These are phyloP conservation scores for Penicillium daleae DNA, from an alignment of 495 filamentous ascomycete genomes.

Conservation along the genomic window DNA sequence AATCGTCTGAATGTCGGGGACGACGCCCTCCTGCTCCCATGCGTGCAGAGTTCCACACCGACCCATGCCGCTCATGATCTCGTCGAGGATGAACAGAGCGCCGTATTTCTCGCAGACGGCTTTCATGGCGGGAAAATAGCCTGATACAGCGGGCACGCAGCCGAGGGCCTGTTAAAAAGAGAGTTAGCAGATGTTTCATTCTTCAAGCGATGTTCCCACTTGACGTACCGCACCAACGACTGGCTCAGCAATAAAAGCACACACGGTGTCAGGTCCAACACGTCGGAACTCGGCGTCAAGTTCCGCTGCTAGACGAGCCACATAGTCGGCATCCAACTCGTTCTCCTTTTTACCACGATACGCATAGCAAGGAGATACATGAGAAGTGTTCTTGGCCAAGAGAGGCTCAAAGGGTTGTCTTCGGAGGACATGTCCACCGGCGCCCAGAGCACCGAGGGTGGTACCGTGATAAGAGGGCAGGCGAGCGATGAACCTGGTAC, in stretches of 20 bases:
- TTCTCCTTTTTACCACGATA: conserved; percentile 58
- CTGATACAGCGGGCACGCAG: conserved; percentile 63
- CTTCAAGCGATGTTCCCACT: too few relatives aligned
- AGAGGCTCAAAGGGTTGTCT: conserved; percentile 69
- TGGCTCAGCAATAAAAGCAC: conserved; percentile 78
- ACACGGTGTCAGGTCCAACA: conserved; percentile 71
- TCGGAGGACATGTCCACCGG: conserved; percentile 65
- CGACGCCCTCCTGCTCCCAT: conserved; percentile 65
- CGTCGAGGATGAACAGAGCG: conserved; percentile 71
- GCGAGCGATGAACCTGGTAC: conserved; percentile 66
- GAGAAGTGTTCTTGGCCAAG: conserved; percentile 60
- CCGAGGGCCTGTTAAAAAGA: conserved; percentile 50
- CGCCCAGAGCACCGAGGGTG: conserved; percentile 67
- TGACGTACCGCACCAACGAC: conserved; percentile 59
- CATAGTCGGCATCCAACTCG: conserved; percentile 55
- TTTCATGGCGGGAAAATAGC: conserved; percentile 67
- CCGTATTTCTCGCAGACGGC: conserved; percentile 66
- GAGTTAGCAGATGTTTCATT: background rate
- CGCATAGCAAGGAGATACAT: conserved; percentile 70
- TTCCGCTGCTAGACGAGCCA: conserved; percentile 64
- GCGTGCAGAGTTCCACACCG: conserved; percentile 68
- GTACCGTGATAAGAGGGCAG: conserved; percentile 76
- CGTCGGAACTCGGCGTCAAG: conserved; percentile 75
- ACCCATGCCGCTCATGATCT: conserved; percentile 82
- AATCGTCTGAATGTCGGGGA: conserved; percentile 71